These are phyloP conservation scores for Coniophora puteana DNA, from an alignment of 1,284 basidiomycete genomes.

Conservation along the genomic window DNA sequence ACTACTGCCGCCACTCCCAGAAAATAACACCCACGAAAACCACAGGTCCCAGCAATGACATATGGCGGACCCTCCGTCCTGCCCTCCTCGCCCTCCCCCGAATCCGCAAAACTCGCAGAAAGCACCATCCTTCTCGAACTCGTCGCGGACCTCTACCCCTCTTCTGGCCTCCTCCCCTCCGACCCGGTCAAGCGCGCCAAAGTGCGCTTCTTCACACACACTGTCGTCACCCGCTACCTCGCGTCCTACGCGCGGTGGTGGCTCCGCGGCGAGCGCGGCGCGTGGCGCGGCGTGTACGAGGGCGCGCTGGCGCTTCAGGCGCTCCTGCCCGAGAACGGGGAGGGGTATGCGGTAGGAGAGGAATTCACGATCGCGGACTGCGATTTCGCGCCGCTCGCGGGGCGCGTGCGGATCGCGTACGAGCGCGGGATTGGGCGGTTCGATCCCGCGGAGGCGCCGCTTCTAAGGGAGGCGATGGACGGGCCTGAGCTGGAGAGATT, in stretches of 20 bases:
- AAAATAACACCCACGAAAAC: not conserved
- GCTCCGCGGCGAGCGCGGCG: conserved; percentile 30
- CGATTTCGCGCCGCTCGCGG: conserved; percentile 46
- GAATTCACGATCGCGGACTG: conserved; percentile 49
- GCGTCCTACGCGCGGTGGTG: conserved; percentile 32
- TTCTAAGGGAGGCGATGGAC: conserved; percentile 32
- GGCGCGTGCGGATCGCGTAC: conserved; percentile 36
- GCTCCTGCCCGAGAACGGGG: conserved; percentile 34
- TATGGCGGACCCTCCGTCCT: too few relatives aligned
- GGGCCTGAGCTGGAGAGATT: conserved; percentile 37
- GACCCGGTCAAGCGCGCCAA: too few relatives aligned
- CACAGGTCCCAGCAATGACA: conserved; percentile 36
- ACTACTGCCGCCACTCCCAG: not conserved
- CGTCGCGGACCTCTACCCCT: too few relatives aligned
- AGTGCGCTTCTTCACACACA: conserved; percentile 38
- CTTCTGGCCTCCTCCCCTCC: conserved; percentile 30
- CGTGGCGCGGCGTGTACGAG: conserved; percentile 28
- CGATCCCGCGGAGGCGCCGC: conserved; percentile 37
- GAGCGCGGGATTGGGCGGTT: conserved; percentile 43
- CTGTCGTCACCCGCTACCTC: conserved; percentile 33
- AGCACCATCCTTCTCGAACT: conserved; percentile 38
- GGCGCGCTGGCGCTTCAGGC: conserved; percentile 37
- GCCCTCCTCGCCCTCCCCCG: conserved; percentile 33
- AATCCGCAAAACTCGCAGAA: conserved; percentile 37
- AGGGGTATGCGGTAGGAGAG: too few relatives aligned